These are phyloP conservation scores for Gonapodya sp. DNA, from an alignment of 192 early-diverging fungal species.

Conservation along the genomic window DNA sequence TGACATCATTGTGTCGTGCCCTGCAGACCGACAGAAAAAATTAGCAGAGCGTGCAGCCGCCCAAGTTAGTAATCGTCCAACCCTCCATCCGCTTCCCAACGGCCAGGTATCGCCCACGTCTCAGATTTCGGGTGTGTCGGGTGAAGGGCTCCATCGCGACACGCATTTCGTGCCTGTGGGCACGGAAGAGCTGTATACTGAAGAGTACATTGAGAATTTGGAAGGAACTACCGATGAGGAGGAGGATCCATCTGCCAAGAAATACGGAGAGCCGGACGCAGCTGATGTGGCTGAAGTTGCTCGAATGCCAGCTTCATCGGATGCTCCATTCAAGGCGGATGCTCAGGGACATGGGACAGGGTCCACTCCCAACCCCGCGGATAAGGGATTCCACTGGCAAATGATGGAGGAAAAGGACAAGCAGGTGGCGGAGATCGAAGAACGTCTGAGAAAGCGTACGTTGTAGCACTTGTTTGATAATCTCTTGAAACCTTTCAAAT, in stretches of 20 bases:
- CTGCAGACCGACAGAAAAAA: background rate
- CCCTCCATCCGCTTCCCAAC: background rate
- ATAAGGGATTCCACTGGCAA: background rate
- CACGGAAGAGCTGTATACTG: slow-evolving; percentile 28
- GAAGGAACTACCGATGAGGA: background rate
- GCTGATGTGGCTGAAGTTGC: background rate
- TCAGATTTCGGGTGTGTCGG: background rate
- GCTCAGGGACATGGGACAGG: background rate
- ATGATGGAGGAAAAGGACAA: background rate
- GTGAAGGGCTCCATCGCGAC: background rate
- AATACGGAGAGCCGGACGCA: too few species aligned
- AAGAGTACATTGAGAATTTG: background rate
- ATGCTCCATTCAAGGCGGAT: background rate
- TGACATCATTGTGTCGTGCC: background rate
- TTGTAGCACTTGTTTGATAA: slow-evolving; percentile 14
- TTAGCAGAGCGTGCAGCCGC: background rate
- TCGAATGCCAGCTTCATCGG: background rate
- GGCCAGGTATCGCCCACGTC: background rate
- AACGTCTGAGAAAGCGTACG: slow-evolving; percentile 35
- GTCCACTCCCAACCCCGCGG: background rate
- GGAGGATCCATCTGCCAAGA: too few species aligned
- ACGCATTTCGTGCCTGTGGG: slow-evolving; percentile 27
- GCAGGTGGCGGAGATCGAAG: slow-evolving; percentile 24
- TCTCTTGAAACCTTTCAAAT: too few species aligned
- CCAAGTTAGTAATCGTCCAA: background rate